Base-by-base conservation (phyloP, 1,284 basidiomycete species). In the Fomitiporia mediterranea region DNA sequence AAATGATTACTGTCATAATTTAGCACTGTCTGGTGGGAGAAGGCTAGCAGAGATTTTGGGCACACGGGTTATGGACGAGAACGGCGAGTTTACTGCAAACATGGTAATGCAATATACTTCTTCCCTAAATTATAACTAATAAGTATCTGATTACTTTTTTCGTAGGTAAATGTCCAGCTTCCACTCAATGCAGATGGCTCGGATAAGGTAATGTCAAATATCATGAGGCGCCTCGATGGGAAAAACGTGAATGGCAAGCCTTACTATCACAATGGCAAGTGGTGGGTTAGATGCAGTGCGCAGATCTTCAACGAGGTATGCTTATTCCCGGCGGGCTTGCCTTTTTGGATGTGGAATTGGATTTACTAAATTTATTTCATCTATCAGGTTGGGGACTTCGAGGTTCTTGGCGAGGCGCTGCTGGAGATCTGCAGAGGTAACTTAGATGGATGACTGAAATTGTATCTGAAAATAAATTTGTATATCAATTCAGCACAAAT, bases 221-320 rank as follows among this genome's bases (percentile, higher is more conserved):
- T 83, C 52, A 58, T 65, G 4, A 72, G 72, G 56, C 62, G 81
- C 43, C 65, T 82, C 13, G 63, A 66, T 1, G 70, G 74, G 21
- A 69, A 73, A 59, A 79, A 79, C 30, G 70, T 71, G 1, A 79
- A 71, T 60, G 72, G 73, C 2, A 69, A 72, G 0, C 65, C 70
- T 40, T 84, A 71, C 59, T 74, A 72, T 52, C 87, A 91, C 64
- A 80, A 80, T 52, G 79, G 76, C 0, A 74, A 70, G 27, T 89
- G 85, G 85, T 91, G 86, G 84, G 75, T 77, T 3, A 74, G 89
- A 39, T 82, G 81, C 65, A 85, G 84, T 58, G 80, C 76, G 7
- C 89, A 91, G 66, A 78, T 91, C 1, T 92, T 79, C 77, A 84
- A 80, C 53, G 87, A 90, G 71, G 85, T 87, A 60, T 25, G 78